These are phyloP conservation scores for Ogataea thermomethanolica DNA, from an alignment of 805 yeast species.

Conservation along the genomic window DNA sequence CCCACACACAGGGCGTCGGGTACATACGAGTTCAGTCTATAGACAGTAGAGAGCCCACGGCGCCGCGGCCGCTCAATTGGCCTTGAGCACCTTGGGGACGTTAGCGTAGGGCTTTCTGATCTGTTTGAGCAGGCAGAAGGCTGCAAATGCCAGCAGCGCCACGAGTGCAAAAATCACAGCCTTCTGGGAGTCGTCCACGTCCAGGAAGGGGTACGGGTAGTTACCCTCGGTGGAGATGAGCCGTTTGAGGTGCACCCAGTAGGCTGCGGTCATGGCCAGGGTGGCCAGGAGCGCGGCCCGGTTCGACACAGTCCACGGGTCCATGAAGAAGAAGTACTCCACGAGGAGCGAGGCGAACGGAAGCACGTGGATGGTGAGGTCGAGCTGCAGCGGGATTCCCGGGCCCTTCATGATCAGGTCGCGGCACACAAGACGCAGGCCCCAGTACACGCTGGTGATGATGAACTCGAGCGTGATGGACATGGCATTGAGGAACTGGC, in stretches of 20 bases:
- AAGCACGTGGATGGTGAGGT: constrained; percentile 55
- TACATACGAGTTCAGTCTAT: background rate
- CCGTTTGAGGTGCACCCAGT: constrained; percentile 50
- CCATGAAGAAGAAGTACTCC: constrained; percentile 56
- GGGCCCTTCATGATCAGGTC: constrained; percentile 42
- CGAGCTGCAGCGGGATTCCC: constrained; percentile 47
- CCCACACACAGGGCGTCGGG: constrained; percentile 1
- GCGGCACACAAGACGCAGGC: constrained; percentile 50
- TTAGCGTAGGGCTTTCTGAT: constrained; percentile 1
- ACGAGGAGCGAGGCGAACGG: constrained; percentile 51
- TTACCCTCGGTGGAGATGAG: constrained; percentile 43
- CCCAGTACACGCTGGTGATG: constrained; percentile 69
- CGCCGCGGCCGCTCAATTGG: background rate
- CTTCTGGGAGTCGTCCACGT: constrained; percentile 45
- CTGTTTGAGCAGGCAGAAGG: constrained; percentile 24
- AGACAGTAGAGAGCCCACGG: background rate
- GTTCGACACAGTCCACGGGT: constrained; percentile 37
- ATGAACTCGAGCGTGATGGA: constrained; percentile 57
- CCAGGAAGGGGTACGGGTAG: constrained; percentile 68
- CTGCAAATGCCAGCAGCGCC: constrained; percentile 34
- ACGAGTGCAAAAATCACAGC: constrained; percentile 47
- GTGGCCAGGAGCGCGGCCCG: constrained; percentile 40
- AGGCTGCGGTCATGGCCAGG: constrained; percentile 39
- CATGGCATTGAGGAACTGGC: constrained; percentile 47
- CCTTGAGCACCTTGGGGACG: constrained; percentile 2